phyloP scores from a whole-genome alignment of 2,329 filamentous ascomycete species.

The Talaromyces atroroseus region DNA sequence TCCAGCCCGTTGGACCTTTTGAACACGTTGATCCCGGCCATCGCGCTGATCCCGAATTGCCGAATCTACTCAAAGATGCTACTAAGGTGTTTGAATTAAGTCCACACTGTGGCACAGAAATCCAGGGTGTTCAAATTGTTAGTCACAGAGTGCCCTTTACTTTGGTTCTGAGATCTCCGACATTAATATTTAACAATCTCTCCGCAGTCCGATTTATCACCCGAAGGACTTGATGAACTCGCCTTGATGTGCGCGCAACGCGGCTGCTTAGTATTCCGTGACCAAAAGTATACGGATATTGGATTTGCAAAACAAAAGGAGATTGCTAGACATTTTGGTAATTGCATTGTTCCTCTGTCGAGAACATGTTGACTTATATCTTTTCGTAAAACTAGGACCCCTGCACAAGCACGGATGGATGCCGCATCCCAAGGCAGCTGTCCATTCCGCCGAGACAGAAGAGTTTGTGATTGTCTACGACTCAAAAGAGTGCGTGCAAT shows the following conservation, averaged over 20 bases:
- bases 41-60: slow-evolving; percentile 39
- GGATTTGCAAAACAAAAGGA: slow-evolving; percentile 3
- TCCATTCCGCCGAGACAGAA: neutral
- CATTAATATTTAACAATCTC: neutral
- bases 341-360: neutral
- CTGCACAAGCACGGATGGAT: slow-evolving; percentile 5
- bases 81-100: slow-evolving; percentile 2
- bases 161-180: too few relatives aligned
- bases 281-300: slow-evolving; percentile 1
- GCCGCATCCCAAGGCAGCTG: slow-evolving; percentile 1
- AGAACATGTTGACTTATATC: neutral
- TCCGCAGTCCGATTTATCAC: neutral
- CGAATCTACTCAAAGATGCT: slow-evolving; percentile 33
- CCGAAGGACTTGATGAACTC: slow-evolving; percentile 2
- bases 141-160: neutral
- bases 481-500: slow-evolving; percentile 1
- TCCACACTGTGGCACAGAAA: slow-evolving; percentile 3
- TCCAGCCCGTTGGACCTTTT: slow-evolving; percentile 33
- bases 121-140: slow-evolving; percentile 6
- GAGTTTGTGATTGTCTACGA: slow-evolving; percentile 7
- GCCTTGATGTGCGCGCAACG: slow-evolving; percentile 1
- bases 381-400: neutral
- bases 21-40: slow-evolving; percentile 38
- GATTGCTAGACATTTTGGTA: slow-evolving; percentile 4
- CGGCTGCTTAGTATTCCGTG: neutral